A percentile compares a stretch with the other conserved stretches of the same genome.
Conservation (phyloP, 371 early-diverging fungal genomes). For the Actinomortierella ambigua region DNA sequence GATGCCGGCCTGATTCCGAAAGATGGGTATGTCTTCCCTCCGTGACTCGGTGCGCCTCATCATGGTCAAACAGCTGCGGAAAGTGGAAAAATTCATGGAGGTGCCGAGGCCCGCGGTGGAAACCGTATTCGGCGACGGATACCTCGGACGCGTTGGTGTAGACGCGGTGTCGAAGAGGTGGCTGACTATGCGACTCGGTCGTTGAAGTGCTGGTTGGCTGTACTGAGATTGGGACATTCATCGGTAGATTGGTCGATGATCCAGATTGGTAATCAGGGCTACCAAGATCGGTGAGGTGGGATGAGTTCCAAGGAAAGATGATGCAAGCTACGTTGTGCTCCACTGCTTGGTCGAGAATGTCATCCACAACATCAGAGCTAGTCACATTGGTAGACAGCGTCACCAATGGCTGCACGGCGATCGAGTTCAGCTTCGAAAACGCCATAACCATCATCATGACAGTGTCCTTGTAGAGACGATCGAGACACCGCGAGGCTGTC, state of each 20-base stretch:
- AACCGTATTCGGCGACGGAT: background rate
- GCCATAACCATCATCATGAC: constrained; percentile 49
- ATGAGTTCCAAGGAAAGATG: constrained; percentile 43
- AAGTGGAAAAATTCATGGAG: constrained; percentile 26
- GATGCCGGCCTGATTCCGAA: constrained; percentile 17
- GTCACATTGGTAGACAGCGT: constrained; percentile 28
- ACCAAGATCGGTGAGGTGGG: constrained; percentile 21
- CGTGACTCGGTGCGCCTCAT: constrained; percentile 31
- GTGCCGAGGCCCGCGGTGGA: constrained; percentile 1
- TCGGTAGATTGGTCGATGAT: background rate
- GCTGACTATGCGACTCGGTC: constrained; percentile 14
- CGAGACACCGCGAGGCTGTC: constrained; percentile 45
- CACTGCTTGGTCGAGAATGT: constrained; percentile 32
- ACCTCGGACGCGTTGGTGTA: background rate
- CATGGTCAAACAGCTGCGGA: constrained; percentile 32
- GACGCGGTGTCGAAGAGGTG: constrained; percentile 3
- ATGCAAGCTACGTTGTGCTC: constrained; percentile 36
- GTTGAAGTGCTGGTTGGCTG: constrained; percentile 8
- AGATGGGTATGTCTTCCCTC: constrained; percentile 34
- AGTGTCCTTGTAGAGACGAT: constrained; percentile 42
- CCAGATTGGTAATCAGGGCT: background rate
- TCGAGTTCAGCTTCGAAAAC: constrained; percentile 36
- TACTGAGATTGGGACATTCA: background rate
- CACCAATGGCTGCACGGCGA: constrained; percentile 33
- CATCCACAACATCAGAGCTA: constrained; percentile 25